Evolutionary conservation across 2,329 filamentous ascomycete species (phyloP), one percentile per base, ranked within the genome.

Genomic region (Aspergillus tanneri): DNA sequence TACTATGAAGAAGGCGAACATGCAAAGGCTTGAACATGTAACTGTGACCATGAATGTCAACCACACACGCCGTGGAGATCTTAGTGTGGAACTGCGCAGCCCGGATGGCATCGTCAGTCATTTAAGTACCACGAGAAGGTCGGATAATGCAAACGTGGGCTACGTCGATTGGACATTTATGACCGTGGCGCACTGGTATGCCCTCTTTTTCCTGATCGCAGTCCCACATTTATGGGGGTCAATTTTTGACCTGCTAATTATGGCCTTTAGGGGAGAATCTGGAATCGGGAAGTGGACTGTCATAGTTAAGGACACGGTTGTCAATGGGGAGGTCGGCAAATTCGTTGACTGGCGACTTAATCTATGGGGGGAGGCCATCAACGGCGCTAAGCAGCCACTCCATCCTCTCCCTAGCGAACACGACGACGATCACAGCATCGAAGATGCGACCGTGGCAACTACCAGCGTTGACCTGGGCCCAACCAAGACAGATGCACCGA

Each of bases 151-250:
- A 27, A 66, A 72, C 0, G 70, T 72, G 18, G 93, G 93, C 7
- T 99, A 97, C 67, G 75, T 85, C 28, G 90, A 97, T 72, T 99
- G 93, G 93, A 97, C 92, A 0, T 99, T 99, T 63, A 99, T 99
- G 93, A 95, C 86, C 53, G 93, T 99, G 28, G 91, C 86, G 55
- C 93, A 99, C 68, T 99, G 91, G 88, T 90, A 78, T 71, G 85
- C 71, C 23, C 14, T 38, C 19, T 43, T 18, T 18, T 18, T 40
- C 12, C 43, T 42, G 5, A 30, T 36, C 14, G n/a, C n/a, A n/a
- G n/a, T 39, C 27, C 8, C 7, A 14, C 4, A 22, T 28, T 21
- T 24, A 18, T 35, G 30, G 12, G 1, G 21, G 39, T 25, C 43
- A 23, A 19, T 30, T 30, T 12, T 56, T 66, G 49, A 65, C 68